Evolutionary conservation across 176 grass and related monocot genomes (phyloP).

Genomic region (Eleusine coracana): DNA sequence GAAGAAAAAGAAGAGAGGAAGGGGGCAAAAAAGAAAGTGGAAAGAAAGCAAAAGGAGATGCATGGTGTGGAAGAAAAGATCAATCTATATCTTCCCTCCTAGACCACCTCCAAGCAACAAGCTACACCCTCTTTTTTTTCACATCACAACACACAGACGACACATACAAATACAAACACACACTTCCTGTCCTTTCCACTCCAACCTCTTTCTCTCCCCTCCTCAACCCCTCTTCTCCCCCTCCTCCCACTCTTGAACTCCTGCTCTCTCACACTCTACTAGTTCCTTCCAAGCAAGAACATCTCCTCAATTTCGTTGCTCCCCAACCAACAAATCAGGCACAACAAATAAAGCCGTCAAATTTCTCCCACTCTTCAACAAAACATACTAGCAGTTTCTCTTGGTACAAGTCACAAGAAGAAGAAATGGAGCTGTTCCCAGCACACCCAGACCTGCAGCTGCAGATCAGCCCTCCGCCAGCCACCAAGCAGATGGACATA

Average conservation of each 20-base stretch:
- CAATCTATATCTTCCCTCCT: constrained; percentile 56
- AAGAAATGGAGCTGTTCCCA: constrained; percentile 83
- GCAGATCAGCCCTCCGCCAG: constrained; percentile 72
- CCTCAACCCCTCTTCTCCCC: background rate
- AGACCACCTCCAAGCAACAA: constrained; percentile 43
- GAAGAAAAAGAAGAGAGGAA: constrained; percentile 28
- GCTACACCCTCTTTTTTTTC: constrained; percentile 45
- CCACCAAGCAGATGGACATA: constrained; percentile 66
- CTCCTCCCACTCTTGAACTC: background rate
- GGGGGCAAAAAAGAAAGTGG: constrained; percentile 12
- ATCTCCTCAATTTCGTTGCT: constrained; percentile 34
- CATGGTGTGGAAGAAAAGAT: constrained; percentile 60
- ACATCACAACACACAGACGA: constrained; percentile 14
- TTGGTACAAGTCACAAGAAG: background rate
- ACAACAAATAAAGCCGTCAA: background rate
- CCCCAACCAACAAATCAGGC: constrained; percentile 29
- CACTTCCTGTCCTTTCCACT: constrained; percentile 46
- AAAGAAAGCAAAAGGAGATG: constrained; percentile 43
- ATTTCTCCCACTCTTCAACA: background rate
- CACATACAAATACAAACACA: constrained; percentile 55
- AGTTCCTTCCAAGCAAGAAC: constrained; percentile 33
- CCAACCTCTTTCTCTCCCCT: constrained; percentile 25
- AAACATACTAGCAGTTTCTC: background rate
- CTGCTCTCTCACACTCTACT: background rate
- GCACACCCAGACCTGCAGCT: constrained; percentile 87